These are phyloP conservation scores for Taxillus chinensis DNA, from an alignment of 164 flowering plant genomes.

Conservation along the genomic window DNA sequence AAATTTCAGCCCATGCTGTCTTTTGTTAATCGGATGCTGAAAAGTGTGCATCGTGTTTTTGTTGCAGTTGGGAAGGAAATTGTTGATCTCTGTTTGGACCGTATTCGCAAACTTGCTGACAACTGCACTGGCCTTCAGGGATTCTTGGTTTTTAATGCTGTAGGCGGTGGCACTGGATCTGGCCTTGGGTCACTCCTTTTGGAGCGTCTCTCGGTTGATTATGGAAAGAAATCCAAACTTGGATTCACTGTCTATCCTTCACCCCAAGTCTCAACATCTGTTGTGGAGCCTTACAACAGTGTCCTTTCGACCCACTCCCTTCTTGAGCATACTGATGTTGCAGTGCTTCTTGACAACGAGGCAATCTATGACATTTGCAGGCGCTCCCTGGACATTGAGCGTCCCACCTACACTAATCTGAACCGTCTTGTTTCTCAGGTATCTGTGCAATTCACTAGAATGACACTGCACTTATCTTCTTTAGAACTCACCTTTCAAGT, in stretches of 20 bases:
- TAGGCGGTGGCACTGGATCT: constrained; percentile 55
- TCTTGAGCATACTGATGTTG: constrained; percentile 48
- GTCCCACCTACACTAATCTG: constrained; percentile 56
- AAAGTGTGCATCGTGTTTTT: not conserved
- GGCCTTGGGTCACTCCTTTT: constrained; percentile 48
- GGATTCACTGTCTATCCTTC: constrained; percentile 55
- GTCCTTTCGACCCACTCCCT: constrained; percentile 52
- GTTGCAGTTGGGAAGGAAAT: constrained; percentile 47
- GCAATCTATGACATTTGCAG: constrained; percentile 44
- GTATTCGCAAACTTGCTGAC: constrained; percentile 46
- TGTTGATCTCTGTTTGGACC: constrained; percentile 53
- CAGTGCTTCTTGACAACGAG: constrained; percentile 47
- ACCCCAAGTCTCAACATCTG: constrained; percentile 50
- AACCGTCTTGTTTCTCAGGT: constrained; percentile 54
- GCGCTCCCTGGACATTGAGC: constrained; percentile 47
- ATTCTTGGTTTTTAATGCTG: constrained; percentile 48
- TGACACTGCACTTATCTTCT: not conserved
- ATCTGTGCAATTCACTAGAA: not conserved
- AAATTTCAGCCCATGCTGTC: not conserved
- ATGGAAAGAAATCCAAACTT: constrained; percentile 42
- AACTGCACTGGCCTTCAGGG: constrained; percentile 60
- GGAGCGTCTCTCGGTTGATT: constrained; percentile 49
- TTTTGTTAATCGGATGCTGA: not conserved
- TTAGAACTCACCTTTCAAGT: not conserved
- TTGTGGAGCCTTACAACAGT: constrained; percentile 52